Conservation (phyloP, 225 moss, liverwort and hornwort genomes). For the Bryum argenteum region DNA sequence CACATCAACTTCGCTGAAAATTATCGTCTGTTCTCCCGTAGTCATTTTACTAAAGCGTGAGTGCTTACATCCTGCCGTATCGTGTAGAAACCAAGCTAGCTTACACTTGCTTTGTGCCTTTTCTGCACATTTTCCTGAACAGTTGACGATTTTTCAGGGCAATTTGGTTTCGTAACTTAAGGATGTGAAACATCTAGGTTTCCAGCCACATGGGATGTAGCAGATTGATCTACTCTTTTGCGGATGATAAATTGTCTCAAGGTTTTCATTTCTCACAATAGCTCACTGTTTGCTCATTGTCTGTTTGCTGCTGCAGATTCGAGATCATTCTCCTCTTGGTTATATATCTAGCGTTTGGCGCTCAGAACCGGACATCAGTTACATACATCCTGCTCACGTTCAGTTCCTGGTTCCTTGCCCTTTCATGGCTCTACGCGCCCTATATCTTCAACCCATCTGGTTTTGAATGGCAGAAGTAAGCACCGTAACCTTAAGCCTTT, state of each 20-base stretch:
- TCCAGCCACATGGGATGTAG: neutral
- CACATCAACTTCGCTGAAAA: conserved; percentile 98
- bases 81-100: conserved; percentile 7
- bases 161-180: conserved; percentile 17
- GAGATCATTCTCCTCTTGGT: conserved; percentile 87
- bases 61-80: conserved; percentile 15
- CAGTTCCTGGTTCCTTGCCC: conserved; percentile 94
- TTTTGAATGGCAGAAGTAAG: conserved; percentile 99
- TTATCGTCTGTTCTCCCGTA: conserved; percentile 90
- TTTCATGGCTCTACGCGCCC: conserved; percentile 98
- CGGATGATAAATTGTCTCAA: neutral
- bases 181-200: neutral
- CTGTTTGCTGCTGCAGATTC: conserved; percentile 67
- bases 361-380: conserved; percentile 67
- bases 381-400: conserved; percentile 86
- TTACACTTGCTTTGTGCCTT: conserved; percentile 6
- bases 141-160: neutral
- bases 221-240: conserved; percentile 9
- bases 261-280: neutral
- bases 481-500: neutral
- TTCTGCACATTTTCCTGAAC: neutral
- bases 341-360: conserved; percentile 85
- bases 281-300: conserved; percentile 9
- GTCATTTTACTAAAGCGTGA: conserved; percentile 97
- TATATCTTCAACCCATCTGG: conserved; percentile 98